Evolutionary conservation across 2,329 filamentous ascomycete genomes (phyloP).

Genomic region (Phialocephala sp.): DNA sequence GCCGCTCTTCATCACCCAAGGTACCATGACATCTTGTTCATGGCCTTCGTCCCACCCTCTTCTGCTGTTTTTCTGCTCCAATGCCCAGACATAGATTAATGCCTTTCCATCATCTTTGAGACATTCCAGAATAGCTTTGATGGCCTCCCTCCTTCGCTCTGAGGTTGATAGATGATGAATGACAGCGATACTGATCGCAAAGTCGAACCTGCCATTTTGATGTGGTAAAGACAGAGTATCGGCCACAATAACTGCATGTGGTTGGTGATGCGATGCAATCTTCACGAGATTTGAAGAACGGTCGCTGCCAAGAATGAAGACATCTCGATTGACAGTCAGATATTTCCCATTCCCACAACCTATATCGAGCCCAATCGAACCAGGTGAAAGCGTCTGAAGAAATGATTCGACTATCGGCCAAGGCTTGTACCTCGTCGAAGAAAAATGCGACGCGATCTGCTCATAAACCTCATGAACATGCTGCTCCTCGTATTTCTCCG

Average conservation of each 20-base stretch:
- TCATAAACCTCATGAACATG: slow-evolving; percentile 95
- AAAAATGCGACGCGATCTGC: slow-evolving; percentile 84
- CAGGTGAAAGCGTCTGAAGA: slow-evolving; percentile 66
- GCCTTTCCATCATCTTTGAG: slow-evolving; percentile 67
- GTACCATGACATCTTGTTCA: slow-evolving; percentile 91
- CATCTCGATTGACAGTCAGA: slow-evolving; percentile 73
- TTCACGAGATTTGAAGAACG: slow-evolving; percentile 66
- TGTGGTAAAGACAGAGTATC: slow-evolving; percentile 87
- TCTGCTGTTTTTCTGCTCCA: slow-evolving; percentile 87
- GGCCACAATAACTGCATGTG: slow-evolving; percentile 75
- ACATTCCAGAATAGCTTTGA: slow-evolving; percentile 72
- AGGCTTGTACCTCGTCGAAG: slow-evolving; percentile 78
- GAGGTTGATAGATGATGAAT: slow-evolving; percentile 89
- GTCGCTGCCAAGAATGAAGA: slow-evolving; percentile 87
- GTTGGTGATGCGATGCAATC: slow-evolving; percentile 53
- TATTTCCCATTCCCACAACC: slow-evolving; percentile 99
- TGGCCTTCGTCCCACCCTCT: slow-evolving; percentile 86
- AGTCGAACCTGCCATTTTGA: slow-evolving; percentile 71
- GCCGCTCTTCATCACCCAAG: slow-evolving; percentile 74
- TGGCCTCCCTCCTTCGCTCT: slow-evolving; percentile 72
- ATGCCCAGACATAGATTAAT: slow-evolving; percentile 91
- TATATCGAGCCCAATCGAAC: slow-evolving; percentile 84
- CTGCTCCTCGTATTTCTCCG: slow-evolving; percentile 74
- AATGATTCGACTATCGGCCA: slow-evolving; percentile 92
- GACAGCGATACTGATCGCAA: slow-evolving; percentile 92